These are phyloP conservation scores for Talaromyces piceae DNA, from an alignment of 2,329 filamentous ascomycete species.

Conservation along the genomic window DNA sequence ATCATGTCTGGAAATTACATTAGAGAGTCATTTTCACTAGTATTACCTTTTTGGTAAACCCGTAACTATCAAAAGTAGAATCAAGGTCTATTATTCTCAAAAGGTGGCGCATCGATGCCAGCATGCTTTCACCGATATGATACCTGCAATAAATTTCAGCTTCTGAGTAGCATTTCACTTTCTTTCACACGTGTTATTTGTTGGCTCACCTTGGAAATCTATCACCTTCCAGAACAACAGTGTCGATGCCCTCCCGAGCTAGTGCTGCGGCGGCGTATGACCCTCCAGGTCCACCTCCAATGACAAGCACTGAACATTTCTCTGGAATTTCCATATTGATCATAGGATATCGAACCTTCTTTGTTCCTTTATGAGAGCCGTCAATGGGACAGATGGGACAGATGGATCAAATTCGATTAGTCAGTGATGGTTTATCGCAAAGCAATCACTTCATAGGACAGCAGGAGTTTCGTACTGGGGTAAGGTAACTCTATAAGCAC, in stretches of 20 bases:
- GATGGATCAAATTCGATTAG: too few species aligned
- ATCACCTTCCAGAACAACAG: slow-evolving; percentile 39
- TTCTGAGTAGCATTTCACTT: neutral
- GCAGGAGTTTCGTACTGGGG: neutral
- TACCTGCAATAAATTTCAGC: neutral
- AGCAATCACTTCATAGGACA: too few species aligned
- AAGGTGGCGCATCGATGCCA: slow-evolving; percentile 33
- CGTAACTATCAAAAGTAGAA: neutral
- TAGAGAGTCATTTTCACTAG: too few species aligned
- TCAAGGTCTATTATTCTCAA: slow-evolving; percentile 13
- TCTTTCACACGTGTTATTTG: neutral
- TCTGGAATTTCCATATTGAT: slow-evolving; percentile 16
- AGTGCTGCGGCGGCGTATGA: slow-evolving; percentile 39
- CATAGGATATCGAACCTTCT: neutral
- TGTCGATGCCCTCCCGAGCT: slow-evolving; percentile 39
- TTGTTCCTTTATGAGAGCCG: neutral
- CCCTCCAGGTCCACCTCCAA: slow-evolving; percentile 21
- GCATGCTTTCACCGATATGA: slow-evolving; percentile 27
- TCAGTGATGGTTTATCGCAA: too few species aligned
- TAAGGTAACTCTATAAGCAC: neutral
- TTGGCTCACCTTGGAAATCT: slow-evolving; percentile 30
- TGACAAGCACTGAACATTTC: slow-evolving; percentile 29
- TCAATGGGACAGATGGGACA: neutral
- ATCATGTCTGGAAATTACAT: too few species aligned
- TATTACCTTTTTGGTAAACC: neutral